These are phyloP conservation scores for Apiotrichum gamsii DNA, from an alignment of 1,284 basidiomycete genomes.

Conservation along the genomic window DNA sequence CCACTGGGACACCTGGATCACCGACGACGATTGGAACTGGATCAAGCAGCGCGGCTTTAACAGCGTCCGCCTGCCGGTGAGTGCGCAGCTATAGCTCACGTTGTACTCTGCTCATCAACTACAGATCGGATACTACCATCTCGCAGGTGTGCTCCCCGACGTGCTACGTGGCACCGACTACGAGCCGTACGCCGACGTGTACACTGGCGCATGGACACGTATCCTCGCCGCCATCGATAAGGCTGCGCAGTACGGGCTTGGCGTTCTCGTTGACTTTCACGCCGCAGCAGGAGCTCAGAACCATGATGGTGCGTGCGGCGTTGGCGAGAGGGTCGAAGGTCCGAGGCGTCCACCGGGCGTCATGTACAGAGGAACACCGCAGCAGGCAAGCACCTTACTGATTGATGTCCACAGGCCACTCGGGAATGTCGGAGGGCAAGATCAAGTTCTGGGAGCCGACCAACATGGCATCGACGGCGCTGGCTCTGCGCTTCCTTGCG, in stretches of 20 bases:
- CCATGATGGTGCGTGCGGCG: conserved; percentile 45
- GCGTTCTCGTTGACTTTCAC: conserved; percentile 62
- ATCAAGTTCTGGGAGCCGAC: conserved; percentile 44
- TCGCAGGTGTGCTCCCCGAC: conserved; percentile 58
- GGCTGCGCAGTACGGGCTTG: conserved; percentile 61
- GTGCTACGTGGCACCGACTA: conserved; percentile 71
- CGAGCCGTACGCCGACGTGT: conserved; percentile 56
- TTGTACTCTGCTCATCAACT: neutral
- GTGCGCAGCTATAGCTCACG: conserved; percentile 24
- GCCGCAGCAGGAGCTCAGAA: conserved; percentile 51
- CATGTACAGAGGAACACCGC: too few relatives aligned
- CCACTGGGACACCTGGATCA: conserved; percentile 78
- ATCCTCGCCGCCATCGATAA: conserved; percentile 62
- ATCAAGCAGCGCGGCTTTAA: conserved; percentile 69
- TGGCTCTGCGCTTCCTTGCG: conserved; percentile 51
- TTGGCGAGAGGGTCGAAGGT: too few relatives aligned
- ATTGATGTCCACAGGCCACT: conserved; percentile 38
- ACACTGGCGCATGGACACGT: conserved; percentile 64
- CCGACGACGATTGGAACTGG: conserved; percentile 65
- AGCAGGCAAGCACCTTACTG: too few relatives aligned
- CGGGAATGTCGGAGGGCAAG: conserved; percentile 43
- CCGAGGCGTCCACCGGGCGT: too few relatives aligned
- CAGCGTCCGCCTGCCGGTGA: conserved; percentile 72
- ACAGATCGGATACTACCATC: conserved; percentile 69
- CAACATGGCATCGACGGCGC: conserved; percentile 57